phyloP scores from a whole-genome alignment of 352 stramenopile genomes.

The Globisporangium paddicum region DNA sequence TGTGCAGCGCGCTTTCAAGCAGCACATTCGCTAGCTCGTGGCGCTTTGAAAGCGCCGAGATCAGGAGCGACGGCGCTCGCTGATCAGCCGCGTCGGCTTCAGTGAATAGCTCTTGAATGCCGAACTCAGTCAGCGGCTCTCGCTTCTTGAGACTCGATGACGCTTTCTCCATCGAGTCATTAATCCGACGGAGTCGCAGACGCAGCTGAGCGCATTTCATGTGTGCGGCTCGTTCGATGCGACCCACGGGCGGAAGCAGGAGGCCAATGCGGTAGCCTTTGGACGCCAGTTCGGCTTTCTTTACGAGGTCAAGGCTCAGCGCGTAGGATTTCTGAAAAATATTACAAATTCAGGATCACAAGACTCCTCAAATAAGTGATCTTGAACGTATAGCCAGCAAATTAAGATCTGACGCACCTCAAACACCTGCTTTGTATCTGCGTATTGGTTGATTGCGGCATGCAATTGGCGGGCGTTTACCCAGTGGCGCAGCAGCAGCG shows the following conservation, averaged over 20 bases:
- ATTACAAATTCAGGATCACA: too few relatives aligned
- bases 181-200: constrained; percentile 32
- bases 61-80: constrained; percentile 45
- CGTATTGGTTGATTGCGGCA: neutral
- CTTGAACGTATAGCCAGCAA: neutral
- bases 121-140: neutral
- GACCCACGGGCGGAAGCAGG: constrained; percentile 44
- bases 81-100: neutral
- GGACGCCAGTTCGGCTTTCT: constrained; percentile 51
- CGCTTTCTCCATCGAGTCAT: constrained; percentile 31
- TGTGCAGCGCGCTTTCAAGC: constrained; percentile 31
- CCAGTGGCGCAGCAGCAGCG: constrained; percentile 2
- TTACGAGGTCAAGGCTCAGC: constrained; percentile 37
- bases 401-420: constrained; percentile 7
- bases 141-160: neutral
- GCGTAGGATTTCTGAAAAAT: constrained; percentile 28
- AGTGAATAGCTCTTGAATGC: neutral
- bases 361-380: too few relatives aligned
- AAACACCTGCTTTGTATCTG: neutral
- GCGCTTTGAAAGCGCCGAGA: constrained; percentile 47
- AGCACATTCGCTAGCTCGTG: constrained; percentile 28
- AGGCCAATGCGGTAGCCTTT: constrained; percentile 45
- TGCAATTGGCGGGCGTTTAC: neutral
- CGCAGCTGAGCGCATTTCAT: constrained; percentile 40
- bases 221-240: constrained; percentile 28